Conservation (phyloP, 2,329 filamentous ascomycete genomes). For the Paracamarosporium sp. region DNA sequence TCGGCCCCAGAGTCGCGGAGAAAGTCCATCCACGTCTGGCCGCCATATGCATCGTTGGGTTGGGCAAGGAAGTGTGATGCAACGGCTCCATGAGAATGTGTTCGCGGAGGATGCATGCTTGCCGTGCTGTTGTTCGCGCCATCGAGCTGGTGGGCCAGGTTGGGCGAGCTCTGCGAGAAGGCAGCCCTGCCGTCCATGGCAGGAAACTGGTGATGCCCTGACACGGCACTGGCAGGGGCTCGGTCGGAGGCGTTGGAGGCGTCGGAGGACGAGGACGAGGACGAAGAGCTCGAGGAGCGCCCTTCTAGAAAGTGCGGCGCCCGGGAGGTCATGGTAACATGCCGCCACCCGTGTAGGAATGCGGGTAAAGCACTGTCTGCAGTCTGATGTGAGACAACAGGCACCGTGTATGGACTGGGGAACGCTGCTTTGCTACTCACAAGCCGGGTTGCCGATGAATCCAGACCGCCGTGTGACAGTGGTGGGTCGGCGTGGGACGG, state of each 20-base stretch:
- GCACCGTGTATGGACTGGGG: neutral
- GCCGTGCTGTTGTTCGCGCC: conserved; percentile 12
- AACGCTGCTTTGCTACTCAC: conserved; percentile 1
- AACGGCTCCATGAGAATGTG: conserved; percentile 27
- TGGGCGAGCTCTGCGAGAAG: conserved; percentile 23
- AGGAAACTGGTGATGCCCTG: neutral
- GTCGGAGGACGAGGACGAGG: conserved; percentile 7
- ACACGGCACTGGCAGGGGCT: neutral
- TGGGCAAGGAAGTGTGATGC: conserved; percentile 38
- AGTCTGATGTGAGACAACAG: neutral
- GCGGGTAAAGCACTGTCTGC: neutral
- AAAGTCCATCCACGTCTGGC: conserved; percentile 47
- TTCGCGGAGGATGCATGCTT: conserved; percentile 9
- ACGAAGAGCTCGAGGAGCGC: conserved; percentile 11
- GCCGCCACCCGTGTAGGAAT: conserved; percentile 27
- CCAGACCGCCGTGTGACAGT: neutral
- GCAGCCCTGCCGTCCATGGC: conserved; percentile 6
- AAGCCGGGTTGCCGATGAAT: neutral
- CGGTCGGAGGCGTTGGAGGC: neutral
- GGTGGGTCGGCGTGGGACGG: conserved; percentile 1
- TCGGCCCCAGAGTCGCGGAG: conserved; percentile 32
- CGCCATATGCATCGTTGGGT: conserved; percentile 20
- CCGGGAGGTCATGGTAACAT: conserved; percentile 35
- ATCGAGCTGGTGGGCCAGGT: conserved; percentile 21
- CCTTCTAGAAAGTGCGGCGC: conserved; percentile 10